Evolutionary conservation across 2,329 filamentous ascomycete species (phyloP), one percentile per base, ranked within the genome.

Genomic region (Fusarium dlaminii): DNA sequence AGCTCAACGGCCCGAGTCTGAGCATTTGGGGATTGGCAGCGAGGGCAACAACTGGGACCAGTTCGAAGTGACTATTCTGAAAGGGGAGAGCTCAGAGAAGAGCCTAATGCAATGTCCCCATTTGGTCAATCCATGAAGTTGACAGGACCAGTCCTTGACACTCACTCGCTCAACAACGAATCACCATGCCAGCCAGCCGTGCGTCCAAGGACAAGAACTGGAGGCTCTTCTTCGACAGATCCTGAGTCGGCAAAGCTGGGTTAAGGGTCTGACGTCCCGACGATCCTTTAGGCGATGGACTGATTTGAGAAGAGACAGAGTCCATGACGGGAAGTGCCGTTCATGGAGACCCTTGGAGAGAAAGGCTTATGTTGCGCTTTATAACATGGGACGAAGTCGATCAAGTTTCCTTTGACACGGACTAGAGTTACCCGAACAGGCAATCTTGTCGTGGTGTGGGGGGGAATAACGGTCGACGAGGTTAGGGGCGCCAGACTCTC

Each of bases 401-500:
- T 77, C 73, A 70, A 70, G 66, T 70, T 74, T 70, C 76, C 66
- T 52, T 52, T 63, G 64, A 69, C 72, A 73, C 75, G 76, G 76
- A 64, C 69, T 66, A 73, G 51, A 71, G 65, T 75, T 78, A 54
- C 77, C 70, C 48, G 67, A 78, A 78, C 27, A 45, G 68, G 77
- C 68, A 78, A 78, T 78, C 77, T 71, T 40, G 68, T 78, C 77
- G 77, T 78, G 40, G 68, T 45, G 76, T 77, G 75, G 76, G 72
- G 70, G 61, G 58, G 46, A 42, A 62, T 60, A 72, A 67, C 72
- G 73, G 75, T 69, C 66, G 55, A 63, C 67, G 69, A 57, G 52
- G 46, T 73, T 67, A 61, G 68, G 65, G 72, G 62, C 42, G 43
- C 76, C 68, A 76, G 58, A 63, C 68, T 62, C 55, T 76, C 61